Base-by-base conservation (phyloP, 768 basidiomycete genomes). In the Ramaria rubella region DNA sequence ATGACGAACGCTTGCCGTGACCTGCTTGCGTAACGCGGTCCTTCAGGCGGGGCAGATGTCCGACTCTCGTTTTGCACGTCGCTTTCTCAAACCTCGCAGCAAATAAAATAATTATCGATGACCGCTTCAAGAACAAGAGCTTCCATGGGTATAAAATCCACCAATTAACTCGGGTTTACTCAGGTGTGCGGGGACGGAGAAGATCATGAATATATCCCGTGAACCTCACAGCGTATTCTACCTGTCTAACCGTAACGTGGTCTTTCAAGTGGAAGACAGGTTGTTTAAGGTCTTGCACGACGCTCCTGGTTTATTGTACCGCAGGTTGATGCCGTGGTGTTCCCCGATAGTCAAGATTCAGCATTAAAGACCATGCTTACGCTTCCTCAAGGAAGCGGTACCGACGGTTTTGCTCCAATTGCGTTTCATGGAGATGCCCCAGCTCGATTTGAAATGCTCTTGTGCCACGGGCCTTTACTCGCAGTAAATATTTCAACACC, bases 81-180 rank as follows among this genome's bases (percentile, higher is more conserved):
- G 96, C 49, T 99, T 99, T 74, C 78, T 94, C 24, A 80, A 81
- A 30, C 88, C 90, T 2, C 89, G 83, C 68, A 90, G 74, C 83
- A 57, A 74, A 81, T 61, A 96, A 94, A 70, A 86, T 96, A 52
- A 80, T 87, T 52, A 80, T 97, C 34, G 96, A 99, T 68, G 85
- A 93, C 9, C 85, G 96, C 23, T 99, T 98, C 79, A 90, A 87
- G 52, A 49, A 12, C n/a, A n/a, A 34, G 19, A 33, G 12, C 21
- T 38, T 44, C 26, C 26, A 30, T 40, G 9, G 23, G 11, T 26
- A 15, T 31, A 36, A n/a, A n/a, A n/a, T n/a, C n/a, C n/a, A n/a
- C n/a, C n/a, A n/a, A n/a, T n/a, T n/a, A n/a, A n/a, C n/a, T 29
- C 40, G 31, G 51, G 68, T 81, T n/a, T n/a, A n/a, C n/a, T n/a